Evolutionary conservation across 345 rosid genomes (phyloP).

Genomic region (Linum tenue): DNA sequence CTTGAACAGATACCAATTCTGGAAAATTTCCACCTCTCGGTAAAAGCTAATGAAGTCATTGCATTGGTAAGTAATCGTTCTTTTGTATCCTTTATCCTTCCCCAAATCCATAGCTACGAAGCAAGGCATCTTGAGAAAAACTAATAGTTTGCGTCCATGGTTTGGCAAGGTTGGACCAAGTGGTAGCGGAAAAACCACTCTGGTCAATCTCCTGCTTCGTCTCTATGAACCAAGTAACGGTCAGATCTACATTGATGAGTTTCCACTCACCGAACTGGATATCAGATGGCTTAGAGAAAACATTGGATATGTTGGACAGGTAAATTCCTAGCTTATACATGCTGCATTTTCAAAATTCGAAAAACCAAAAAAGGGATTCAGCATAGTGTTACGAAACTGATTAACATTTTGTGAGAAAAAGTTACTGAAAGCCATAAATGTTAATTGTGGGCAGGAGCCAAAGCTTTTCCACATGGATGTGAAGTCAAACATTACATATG

Average conservation of each 20-base stretch:
- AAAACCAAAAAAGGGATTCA: not conserved
- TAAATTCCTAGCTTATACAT: conserved; percentile 4
- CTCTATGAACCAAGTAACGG: conserved; percentile 35
- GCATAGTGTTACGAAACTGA: not conserved
- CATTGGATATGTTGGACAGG: conserved; percentile 42
- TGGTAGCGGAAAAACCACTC: conserved; percentile 44
- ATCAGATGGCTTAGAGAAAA: conserved; percentile 35
- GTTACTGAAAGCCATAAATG: not conserved
- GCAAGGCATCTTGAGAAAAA: too few relatives aligned
- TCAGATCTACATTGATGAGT: conserved; percentile 14
- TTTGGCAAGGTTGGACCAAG: conserved; percentile 37
- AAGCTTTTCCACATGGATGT: conserved; percentile 36
- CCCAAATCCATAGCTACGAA: conserved; percentile 4
- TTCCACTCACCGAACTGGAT: conserved; percentile 28
- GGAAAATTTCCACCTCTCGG: conserved; percentile 23
- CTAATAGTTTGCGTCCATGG: conserved; percentile 2
- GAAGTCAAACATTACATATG: conserved; percentile 39
- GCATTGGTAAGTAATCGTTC: conserved; percentile 32
- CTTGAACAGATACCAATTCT: conserved; percentile 29
- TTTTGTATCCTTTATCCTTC: not conserved
- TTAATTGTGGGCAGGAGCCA: conserved; percentile 31
- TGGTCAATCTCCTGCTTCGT: conserved; percentile 34
- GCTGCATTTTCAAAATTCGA: not conserved
- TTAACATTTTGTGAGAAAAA: not conserved
- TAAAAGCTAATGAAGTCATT: conserved; percentile 33